phyloP scores from a whole-genome alignment of 192 early-diverging fungal genomes.

The Backusella circina region DNA sequence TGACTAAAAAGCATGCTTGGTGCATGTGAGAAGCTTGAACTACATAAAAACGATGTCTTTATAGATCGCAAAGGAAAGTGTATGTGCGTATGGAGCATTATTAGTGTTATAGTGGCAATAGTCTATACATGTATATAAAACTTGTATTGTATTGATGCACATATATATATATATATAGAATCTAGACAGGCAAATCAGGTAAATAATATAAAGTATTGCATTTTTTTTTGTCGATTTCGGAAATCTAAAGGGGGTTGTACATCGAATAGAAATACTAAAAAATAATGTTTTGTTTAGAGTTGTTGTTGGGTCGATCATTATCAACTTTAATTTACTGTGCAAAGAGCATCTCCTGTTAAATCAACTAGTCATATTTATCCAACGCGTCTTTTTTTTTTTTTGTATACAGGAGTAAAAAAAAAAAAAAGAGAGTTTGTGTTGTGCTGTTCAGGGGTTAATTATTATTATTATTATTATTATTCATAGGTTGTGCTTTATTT shows the following conservation, averaged over 20 bases:
- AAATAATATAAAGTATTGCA: background rate
- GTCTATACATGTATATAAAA: background rate
- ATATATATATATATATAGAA: background rate
- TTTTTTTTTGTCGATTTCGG: background rate
- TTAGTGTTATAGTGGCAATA: background rate
- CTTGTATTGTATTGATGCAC: background rate
- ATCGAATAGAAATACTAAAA: background rate
- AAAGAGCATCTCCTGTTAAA: background rate
- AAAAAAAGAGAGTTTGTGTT: background rate
- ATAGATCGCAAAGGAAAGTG: background rate
- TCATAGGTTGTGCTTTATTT: background rate
- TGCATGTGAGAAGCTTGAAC: background rate
- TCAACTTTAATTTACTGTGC: slow-evolving; percentile 11
- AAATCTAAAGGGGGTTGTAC: background rate
- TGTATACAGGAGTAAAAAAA: slow-evolving; percentile 8
- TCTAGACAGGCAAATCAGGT: background rate
- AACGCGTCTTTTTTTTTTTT: slow-evolving; percentile 4
- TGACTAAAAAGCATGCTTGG: background rate
- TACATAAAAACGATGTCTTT: background rate
- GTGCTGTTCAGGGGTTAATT: slow-evolving; percentile 5
- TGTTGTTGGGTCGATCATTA: background rate
- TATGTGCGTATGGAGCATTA: background rate
- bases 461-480: background rate
- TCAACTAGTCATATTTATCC: background rate
- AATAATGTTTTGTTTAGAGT: background rate